Conservation (phyloP, 345 rosid species). For the Euphorbia lathyris region DNA sequence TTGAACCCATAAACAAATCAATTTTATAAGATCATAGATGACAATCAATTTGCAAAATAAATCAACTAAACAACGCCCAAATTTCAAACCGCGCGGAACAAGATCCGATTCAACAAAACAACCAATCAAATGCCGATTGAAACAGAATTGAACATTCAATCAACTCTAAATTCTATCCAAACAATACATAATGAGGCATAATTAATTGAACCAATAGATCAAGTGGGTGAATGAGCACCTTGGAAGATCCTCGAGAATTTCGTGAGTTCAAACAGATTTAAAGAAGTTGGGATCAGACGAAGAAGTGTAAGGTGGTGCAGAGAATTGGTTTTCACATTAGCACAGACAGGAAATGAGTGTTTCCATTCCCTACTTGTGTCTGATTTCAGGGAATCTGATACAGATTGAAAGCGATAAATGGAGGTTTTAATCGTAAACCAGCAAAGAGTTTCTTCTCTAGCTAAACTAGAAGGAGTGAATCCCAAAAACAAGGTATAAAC, state of each 20-base stretch:
- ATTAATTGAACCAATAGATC: constrained; percentile 14
- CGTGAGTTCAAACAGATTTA: too few species aligned
- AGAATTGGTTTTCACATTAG: not conserved
- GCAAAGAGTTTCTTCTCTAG: too few species aligned
- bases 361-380: not conserved
- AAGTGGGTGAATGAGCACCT: not conserved
- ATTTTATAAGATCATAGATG: not conserved
- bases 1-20: not conserved
- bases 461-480: too few species aligned
- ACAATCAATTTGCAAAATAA: not conserved
- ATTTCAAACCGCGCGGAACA: not conserved
- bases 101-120: constrained; percentile 1
- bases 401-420: too few species aligned
- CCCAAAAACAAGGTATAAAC: too few species aligned
- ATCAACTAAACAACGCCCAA: too few species aligned
- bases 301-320: not conserved
- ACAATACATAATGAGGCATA: too few species aligned
- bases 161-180: too few species aligned
- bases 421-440: too few species aligned
- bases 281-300: not conserved
- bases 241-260: not conserved
- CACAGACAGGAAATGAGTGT: not conserved
- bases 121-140: too few species aligned
- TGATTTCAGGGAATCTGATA: not conserved
- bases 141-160: too few species aligned